Percentiles rank a stretch among this genome's conserved stretches.
Evolutionary conservation across 2,329 filamentous ascomycete species (phyloP).

Genomic region (Akanthomyces dipterigenus): DNA sequence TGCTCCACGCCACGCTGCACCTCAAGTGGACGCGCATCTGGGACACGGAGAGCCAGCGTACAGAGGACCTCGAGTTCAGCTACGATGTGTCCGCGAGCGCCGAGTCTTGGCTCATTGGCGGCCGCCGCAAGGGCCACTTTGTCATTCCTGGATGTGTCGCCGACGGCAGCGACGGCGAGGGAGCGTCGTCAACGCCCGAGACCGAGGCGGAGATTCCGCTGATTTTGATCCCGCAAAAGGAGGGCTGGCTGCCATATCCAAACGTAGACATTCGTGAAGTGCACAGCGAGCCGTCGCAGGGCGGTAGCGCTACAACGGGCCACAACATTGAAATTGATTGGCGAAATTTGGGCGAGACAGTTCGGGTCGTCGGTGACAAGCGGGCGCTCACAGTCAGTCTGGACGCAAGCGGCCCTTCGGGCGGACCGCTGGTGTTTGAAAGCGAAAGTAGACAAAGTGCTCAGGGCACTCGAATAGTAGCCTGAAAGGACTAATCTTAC

Average conservation of each 20-base stretch:
- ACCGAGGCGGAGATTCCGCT: slow-evolving; percentile 57
- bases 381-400: slow-evolving; percentile 66
- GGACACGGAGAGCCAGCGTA: slow-evolving; percentile 40
- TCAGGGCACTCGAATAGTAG: slow-evolving; percentile 4
- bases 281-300: slow-evolving; percentile 17
- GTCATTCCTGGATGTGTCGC: slow-evolving; percentile 39
- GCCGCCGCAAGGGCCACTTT: slow-evolving; percentile 73
- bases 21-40: slow-evolving; percentile 57
- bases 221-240: slow-evolving; percentile 70
- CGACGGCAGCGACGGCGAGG: slow-evolving; percentile 13
- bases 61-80: slow-evolving; percentile 62
- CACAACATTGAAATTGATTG: slow-evolving; percentile 70
- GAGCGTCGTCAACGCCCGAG: slow-evolving; percentile 31
- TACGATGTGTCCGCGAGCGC: slow-evolving; percentile 72
- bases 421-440: slow-evolving; percentile 60
- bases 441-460: slow-evolving; percentile 36
- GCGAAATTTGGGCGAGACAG: slow-evolving; percentile 67
- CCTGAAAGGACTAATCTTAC: neutral
- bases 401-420: slow-evolving; percentile 58
- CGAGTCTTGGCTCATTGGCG: slow-evolving; percentile 81
- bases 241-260: slow-evolving; percentile 73
- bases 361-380: slow-evolving; percentile 67
- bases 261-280: slow-evolving; percentile 69
- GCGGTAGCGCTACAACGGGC: slow-evolving; percentile 16
- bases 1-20: slow-evolving; percentile 55